phyloP scores from a whole-genome alignment of 768 basidiomycete genomes.

The Lentinula sp. region DNA sequence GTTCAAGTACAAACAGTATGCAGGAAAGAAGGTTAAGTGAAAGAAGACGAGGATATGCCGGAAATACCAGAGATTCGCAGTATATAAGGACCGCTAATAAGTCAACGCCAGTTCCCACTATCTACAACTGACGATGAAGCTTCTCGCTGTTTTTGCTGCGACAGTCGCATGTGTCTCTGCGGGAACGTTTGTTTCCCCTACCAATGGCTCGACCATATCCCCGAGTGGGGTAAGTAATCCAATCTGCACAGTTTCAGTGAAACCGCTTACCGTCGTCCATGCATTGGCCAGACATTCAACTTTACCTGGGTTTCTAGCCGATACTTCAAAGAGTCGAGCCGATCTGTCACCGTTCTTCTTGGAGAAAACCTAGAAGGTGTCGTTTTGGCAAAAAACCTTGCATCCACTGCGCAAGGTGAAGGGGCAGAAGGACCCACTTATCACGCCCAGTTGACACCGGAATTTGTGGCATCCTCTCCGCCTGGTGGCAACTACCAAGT shows the following conservation, averaged over 20 bases:
- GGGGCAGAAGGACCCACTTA: neutral
- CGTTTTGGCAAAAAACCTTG: neutral
- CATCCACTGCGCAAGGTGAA: neutral
- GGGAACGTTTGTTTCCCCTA: neutral
- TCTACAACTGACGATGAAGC: neutral
- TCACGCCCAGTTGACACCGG: neutral
- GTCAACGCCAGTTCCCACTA: too few relatives aligned
- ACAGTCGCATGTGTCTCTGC: neutral
- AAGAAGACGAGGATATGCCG: too few relatives aligned
- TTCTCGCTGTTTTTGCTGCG: neutral
- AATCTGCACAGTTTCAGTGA: too few relatives aligned
- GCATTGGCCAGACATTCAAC: neutral
- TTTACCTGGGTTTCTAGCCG: conserved; percentile 2
- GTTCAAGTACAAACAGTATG: too few relatives aligned
- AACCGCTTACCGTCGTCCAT: neutral
- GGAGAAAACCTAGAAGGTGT: neutral
- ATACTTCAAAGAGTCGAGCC: conserved; percentile 3
- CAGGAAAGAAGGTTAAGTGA: too few relatives aligned
- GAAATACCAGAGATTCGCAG: too few relatives aligned
- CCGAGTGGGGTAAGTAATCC: neutral
- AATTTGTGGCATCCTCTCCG: neutral
- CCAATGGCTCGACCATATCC: neutral
- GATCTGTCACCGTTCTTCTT: neutral
- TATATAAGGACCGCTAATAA: too few relatives aligned
- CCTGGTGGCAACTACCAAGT: neutral